Evolutionary conservation across 208 protist species (phyloP), one percentile per base, ranked within the genome.

Genomic region (Crithidia sp.): DNA sequence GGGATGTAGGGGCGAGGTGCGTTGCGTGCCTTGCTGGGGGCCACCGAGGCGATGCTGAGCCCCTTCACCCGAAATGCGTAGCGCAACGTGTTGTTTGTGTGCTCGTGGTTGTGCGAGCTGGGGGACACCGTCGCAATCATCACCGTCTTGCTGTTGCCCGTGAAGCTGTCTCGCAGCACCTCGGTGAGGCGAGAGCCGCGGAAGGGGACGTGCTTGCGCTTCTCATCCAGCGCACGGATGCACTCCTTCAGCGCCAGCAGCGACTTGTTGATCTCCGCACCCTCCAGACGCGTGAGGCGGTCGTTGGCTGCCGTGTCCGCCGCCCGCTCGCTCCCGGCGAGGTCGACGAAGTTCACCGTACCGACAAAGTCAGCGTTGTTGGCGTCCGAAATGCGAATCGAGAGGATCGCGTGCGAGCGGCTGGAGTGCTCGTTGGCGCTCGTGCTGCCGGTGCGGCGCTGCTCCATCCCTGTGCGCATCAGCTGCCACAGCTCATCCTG

Each of bases 251-350:
- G 87, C 0, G 98, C 98, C 14, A 99, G 87, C 41, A 99, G 87
- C 13, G 94, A 98, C 82, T 99, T 99, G 84, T 99, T 99, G 78
- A 99, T 99, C 66, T 99, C 97, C n/a, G 98, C 97, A 2, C 97
- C 97, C 81, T 99, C 97, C 81, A 99, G 91, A 17, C 96, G 89
- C 43, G 96, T 99, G 57, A 96, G 87, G 40, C 87, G 79, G 77
- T 99, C 95, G 28, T 82, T 88, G 45, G 93, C 73, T 7, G 73
- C 77, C 0, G 98, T 99, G 77, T 99, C 98, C 0, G 91, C 92
- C 4, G 89, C 96, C 53, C 98, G 76, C 82, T 99, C 99, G 59
- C 87, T 98, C 13, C 99, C 99, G 10, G 99, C 99, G 7, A 99
- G 81, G 79, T 99, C 99, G 44, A 99, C 99, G 71, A 99, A 98